A percentile compares a stretch with the other conserved stretches of the same genome.
Conservation (phyloP, 2,329 filamentous ascomycete genomes). For the Pseudogymnoascus destructans region DNA sequence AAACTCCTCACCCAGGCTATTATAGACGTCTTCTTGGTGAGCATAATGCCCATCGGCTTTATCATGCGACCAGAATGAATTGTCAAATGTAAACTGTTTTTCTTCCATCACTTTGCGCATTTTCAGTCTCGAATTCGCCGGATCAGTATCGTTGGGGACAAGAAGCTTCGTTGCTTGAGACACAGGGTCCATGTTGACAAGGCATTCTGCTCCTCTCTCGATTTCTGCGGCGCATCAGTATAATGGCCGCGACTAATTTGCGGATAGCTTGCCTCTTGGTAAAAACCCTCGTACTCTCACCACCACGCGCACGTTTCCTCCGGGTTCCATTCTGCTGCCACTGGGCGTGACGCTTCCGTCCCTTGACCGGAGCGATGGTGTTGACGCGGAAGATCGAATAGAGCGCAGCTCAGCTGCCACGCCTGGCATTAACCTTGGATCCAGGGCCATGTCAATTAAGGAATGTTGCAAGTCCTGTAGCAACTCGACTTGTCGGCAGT, state of each 20-base stretch:
- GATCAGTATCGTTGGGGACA: slow-evolving; percentile 47
- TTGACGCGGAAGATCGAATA: slow-evolving; percentile 58
- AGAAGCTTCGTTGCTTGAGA: slow-evolving; percentile 75
- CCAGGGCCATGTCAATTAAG: slow-evolving; percentile 30
- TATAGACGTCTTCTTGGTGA: slow-evolving; percentile 85
- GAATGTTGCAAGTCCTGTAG: slow-evolving; percentile 23
- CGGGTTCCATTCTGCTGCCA: slow-evolving; percentile 41
- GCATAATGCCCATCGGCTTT: slow-evolving; percentile 72
- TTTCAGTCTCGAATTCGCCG: slow-evolving; percentile 44
- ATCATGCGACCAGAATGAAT: slow-evolving; percentile 94
- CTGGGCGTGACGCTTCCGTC: slow-evolving; percentile 50
- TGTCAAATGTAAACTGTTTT: slow-evolving; percentile 91
- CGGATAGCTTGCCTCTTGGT: slow-evolving; percentile 48
- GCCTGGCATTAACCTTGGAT: slow-evolving; percentile 34
- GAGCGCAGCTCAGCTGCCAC: slow-evolving; percentile 27
- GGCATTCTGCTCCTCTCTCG: slow-evolving; percentile 66
- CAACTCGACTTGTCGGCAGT: slow-evolving; percentile 19
- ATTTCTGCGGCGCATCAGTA: slow-evolving; percentile 45
- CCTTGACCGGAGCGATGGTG: slow-evolving; percentile 61
- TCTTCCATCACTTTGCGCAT: slow-evolving; percentile 68
- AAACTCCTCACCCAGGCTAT: slow-evolving; percentile 87
- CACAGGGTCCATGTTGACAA: slow-evolving; percentile 81
- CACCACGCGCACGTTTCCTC: slow-evolving; percentile 71
- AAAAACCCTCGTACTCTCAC: slow-evolving; percentile 71
- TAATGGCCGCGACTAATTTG: background rate